Evolutionary conservation across 441 rosid genomes (phyloP).

Genomic region (Omphalea diandra): DNA sequence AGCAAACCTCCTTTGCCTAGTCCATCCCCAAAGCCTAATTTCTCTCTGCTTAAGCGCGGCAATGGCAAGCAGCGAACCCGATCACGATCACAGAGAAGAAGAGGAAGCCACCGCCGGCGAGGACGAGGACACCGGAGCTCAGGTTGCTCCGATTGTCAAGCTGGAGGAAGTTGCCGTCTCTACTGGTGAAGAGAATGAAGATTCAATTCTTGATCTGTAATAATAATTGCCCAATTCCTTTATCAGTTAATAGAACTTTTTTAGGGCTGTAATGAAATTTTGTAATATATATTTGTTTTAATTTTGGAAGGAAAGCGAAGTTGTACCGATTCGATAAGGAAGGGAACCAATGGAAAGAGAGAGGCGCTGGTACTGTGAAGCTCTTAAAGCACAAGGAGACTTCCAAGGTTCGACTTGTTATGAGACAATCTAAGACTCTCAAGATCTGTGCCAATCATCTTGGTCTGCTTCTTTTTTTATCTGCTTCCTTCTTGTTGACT

Average conservation of each 20-base stretch:
- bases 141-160: conserved; percentile 79
- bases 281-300: no score
- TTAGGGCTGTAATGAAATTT: no score
- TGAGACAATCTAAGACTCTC: conserved; percentile 86
- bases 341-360: conserved; percentile 88
- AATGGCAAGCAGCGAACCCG: conserved; percentile 76
- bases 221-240: background rate
- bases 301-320: conserved; percentile 68
- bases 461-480: conserved; percentile 24
- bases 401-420: conserved; percentile 80
- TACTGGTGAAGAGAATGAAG: conserved; percentile 93
- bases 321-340: conserved; percentile 78
- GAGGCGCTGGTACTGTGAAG: conserved; percentile 83
- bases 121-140: conserved; percentile 96
- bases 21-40: no score
- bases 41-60: no score
- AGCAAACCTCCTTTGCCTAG: no score
- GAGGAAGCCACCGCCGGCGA: conserved; percentile 72
- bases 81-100: conserved; percentile 59
- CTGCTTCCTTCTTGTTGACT: background rate
- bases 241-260: no score
- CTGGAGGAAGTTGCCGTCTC: conserved; percentile 84
- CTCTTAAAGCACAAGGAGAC: conserved; percentile 64
- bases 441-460: conserved; percentile 97
- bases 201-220: conserved; percentile 86